Conservation (phyloP, 495 filamentous ascomycete genomes). For the Aspergillus conjunctus region DNA sequence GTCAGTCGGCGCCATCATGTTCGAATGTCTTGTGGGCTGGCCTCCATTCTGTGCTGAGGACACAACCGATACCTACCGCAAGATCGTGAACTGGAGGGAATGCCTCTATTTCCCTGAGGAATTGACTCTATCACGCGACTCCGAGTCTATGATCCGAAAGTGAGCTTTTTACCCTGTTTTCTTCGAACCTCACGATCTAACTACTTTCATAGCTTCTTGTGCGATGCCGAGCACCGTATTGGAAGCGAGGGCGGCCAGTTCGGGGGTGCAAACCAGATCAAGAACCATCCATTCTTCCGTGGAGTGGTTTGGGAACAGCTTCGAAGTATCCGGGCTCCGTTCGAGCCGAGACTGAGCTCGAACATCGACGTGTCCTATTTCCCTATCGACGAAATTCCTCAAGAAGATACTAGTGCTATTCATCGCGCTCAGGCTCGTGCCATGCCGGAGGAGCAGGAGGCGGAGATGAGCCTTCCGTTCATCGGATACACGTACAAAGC, state of each 20-base stretch:
- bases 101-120: conserved; percentile 97
- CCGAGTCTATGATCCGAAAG: conserved; percentile 85
- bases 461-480: conserved; percentile 93
- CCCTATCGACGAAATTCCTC: conserved; percentile 96
- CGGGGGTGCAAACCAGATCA: conserved; percentile 84
- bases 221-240: conserved; percentile 86
- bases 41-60: conserved; percentile 99
- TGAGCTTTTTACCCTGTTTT: conserved; percentile 37
- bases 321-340: conserved; percentile 89
- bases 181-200: conserved; percentile 20
- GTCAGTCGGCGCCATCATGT: conserved; percentile 99
- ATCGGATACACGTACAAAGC: conserved; percentile 99
- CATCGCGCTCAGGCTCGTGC: conserved; percentile 67
- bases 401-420: conserved; percentile 77
- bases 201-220: conserved; percentile 71
- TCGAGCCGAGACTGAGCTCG: conserved; percentile 87
- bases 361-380: conserved; percentile 98
- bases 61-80: conserved; percentile 94
- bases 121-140: conserved; percentile 80
- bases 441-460: conserved; percentile 62
- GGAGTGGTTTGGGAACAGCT: conserved; percentile 92
- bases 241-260: conserved; percentile 64
- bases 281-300: conserved; percentile 91
- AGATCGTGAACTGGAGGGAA: conserved; percentile 98
- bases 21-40: conserved; percentile 98